Conservation (phyloP, 148 eudicot species). For the Silene uniflora region DNA sequence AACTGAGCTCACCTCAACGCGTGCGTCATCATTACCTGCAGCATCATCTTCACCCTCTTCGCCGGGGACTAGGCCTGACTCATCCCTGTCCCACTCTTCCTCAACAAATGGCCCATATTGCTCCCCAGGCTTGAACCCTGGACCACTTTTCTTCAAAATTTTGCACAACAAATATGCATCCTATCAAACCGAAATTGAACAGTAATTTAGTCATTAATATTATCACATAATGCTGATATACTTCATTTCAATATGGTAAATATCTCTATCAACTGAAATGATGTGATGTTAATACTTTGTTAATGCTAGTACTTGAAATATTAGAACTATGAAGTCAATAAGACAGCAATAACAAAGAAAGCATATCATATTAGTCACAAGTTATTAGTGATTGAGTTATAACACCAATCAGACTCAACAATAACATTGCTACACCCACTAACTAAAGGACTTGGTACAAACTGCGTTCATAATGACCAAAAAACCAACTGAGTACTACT, state of each 20-base stretch:
- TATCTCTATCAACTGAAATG: neutral
- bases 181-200: slow-evolving; percentile 27
- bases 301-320: neutral
- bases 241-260: neutral
- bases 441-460: too few species aligned
- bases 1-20: slow-evolving; percentile 42
- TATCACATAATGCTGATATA: neutral
- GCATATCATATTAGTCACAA: too few species aligned
- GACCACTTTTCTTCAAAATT: slow-evolving; percentile 79
- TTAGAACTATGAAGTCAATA: neutral
- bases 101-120: slow-evolving; percentile 82
- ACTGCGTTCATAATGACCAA: too few species aligned
- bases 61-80: slow-evolving; percentile 50
- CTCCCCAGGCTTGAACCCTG: slow-evolving; percentile 77
- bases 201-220: neutral
- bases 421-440: neutral
- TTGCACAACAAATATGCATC: slow-evolving; percentile 74
- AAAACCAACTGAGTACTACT: neutral
- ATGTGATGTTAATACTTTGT: neutral
- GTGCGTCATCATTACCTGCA: slow-evolving; percentile 52
- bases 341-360: neutral
- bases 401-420: neutral
- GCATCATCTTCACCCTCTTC: slow-evolving; percentile 65
- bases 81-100: slow-evolving; percentile 74
- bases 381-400: too few species aligned